Percentiles rank a stretch among this genome's conserved stretches.
Conservation (phyloP, 2,329 filamentous ascomycete species). For the Basipetospora chlamydospora region DNA sequence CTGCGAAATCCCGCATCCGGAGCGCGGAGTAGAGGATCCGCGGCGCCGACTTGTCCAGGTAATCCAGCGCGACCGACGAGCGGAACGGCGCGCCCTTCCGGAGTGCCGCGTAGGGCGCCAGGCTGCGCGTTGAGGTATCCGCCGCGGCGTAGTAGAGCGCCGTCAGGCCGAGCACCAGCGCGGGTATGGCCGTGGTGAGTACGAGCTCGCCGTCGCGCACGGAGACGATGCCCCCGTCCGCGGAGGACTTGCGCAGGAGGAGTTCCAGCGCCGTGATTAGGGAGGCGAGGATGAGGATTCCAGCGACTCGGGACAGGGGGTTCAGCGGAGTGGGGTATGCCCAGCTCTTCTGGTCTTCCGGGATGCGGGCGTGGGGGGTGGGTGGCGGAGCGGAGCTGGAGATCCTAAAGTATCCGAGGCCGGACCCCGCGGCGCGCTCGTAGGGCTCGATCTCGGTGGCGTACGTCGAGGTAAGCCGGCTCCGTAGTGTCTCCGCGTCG, state of each 20-base stretch:
- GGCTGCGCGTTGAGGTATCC: constrained; percentile 17
- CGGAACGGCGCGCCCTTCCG: constrained; percentile 13
- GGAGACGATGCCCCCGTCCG: constrained; percentile 16
- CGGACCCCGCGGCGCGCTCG: constrained; percentile 13
- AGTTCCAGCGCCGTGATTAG: constrained; percentile 21
- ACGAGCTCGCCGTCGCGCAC: constrained; percentile 15
- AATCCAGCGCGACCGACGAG: constrained; percentile 16
- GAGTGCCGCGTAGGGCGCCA: constrained; percentile 19
- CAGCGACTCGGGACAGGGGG: constrained; percentile 13
- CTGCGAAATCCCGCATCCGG: constrained; percentile 13
- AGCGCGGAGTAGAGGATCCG: constrained; percentile 4
- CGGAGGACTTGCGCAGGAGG: constrained; percentile 16
- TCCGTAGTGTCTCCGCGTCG: constrained; percentile 13
- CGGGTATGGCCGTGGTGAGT: constrained; percentile 17
- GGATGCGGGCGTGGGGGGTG: no score
- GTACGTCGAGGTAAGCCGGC: constrained; percentile 14
- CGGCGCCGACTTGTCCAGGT: constrained; percentile 14
- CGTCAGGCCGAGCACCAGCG: constrained; percentile 14
- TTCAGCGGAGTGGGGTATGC: constrained; percentile 17
- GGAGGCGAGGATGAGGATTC: constrained; percentile 13
- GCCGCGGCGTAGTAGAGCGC: constrained; percentile 16
- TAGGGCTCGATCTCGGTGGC: constrained; percentile 21
- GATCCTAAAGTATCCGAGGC: constrained; percentile 7
- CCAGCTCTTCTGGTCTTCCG: constrained; percentile 11
- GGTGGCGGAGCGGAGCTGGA: constrained; percentile 11